Base-by-base conservation (phyloP, 352 stramenopile species). In the Blastocystis sp. region DNA sequence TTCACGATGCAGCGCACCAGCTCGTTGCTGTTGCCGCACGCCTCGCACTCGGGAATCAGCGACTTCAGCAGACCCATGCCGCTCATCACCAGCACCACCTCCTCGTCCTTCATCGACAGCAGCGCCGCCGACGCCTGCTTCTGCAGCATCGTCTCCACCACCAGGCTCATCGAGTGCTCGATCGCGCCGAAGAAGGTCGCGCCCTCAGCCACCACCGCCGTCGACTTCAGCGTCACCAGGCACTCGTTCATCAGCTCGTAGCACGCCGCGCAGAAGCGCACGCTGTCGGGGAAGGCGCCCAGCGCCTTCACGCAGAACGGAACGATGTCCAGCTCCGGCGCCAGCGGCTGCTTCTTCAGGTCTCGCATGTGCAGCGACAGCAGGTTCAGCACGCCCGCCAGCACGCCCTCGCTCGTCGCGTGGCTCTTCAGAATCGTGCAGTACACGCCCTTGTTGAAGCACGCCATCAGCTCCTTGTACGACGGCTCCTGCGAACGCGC, bases 281-380 rank as follows among this genome's bases (percentile, higher is more conserved):
- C 21, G 37, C 74, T 67, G 61, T 85, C 74, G 19, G 74, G 51
- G 60, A 70, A 85, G 3, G n/a, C 6, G 24, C 59, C n/a, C 51
- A 85, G 74, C 12, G 74, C 35, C 33, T 85, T 26, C 31, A 69
- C 74, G 12, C 50, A 45, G 26, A 85, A 50, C 35, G 65, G 24
- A 21, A 85, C 74, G 26, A 85, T 35, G 41, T 85, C 50, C 51
- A 85, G 21, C 19, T 21, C 33, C 13, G 74, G 74, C 16, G 26
- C n/a, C 50, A 85, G 37, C 31, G 74, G 74, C 51, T 85, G 74
- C 37, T 69, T 85, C 50, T 85, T 85, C 74, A 85, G 67, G 35
- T 24, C 19, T 10, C 16, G 19, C 6, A 85, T 69, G 61, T 85
- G 74, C n/a, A 85, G 51, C 19, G 74, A 31, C 51, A 85, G 55